These are phyloP conservation scores for Balakata baccata DNA, from an alignment of 345 rosid species.

Conservation along the genomic window DNA sequence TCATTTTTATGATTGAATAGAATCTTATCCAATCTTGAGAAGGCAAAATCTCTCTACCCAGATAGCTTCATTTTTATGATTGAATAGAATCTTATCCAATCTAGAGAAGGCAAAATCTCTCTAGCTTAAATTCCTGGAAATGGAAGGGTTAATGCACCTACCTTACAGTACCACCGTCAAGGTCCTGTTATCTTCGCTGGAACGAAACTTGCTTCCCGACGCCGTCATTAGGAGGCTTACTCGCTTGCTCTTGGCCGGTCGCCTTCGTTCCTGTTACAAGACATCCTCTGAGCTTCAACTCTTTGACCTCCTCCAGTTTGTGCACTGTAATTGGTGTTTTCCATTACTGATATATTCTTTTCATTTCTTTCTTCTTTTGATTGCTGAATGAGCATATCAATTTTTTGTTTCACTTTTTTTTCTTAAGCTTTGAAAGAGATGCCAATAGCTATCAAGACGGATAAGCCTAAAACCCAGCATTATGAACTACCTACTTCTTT, in stretches of 20 bases:
- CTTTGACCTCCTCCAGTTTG: slow-evolving; percentile 59
- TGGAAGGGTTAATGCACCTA: slow-evolving; percentile 54
- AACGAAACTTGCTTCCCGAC: slow-evolving; percentile 74
- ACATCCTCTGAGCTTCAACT: slow-evolving; percentile 59
- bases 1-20: too few species aligned
- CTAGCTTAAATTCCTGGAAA: slow-evolving; percentile 1
- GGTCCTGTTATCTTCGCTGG: slow-evolving; percentile 49
- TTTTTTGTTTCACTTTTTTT: not conserved
- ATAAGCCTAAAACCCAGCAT: slow-evolving; percentile 66
- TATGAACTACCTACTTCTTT: slow-evolving; percentile 84
- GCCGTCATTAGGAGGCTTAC: slow-evolving; percentile 55
- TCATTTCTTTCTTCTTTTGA: not conserved
- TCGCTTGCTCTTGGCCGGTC: slow-evolving; percentile 57
- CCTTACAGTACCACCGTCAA: slow-evolving; percentile 60
- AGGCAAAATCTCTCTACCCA: too few species aligned
- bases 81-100: not conserved
- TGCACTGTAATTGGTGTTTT: slow-evolving; percentile 31
- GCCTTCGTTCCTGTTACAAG: slow-evolving; percentile 69
- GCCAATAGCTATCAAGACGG: slow-evolving; percentile 74
- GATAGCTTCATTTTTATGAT: too few species aligned
- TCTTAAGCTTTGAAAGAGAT: slow-evolving; percentile 59
- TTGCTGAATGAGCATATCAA: not conserved
- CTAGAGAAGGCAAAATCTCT: not conserved
- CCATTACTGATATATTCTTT: not conserved
- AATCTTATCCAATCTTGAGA: too few species aligned